Evolutionary conservation across 768 basidiomycete genomes (phyloP), one percentile per base, ranked within the genome.

Genomic region (Agaricus sinodeliciosus): DNA sequence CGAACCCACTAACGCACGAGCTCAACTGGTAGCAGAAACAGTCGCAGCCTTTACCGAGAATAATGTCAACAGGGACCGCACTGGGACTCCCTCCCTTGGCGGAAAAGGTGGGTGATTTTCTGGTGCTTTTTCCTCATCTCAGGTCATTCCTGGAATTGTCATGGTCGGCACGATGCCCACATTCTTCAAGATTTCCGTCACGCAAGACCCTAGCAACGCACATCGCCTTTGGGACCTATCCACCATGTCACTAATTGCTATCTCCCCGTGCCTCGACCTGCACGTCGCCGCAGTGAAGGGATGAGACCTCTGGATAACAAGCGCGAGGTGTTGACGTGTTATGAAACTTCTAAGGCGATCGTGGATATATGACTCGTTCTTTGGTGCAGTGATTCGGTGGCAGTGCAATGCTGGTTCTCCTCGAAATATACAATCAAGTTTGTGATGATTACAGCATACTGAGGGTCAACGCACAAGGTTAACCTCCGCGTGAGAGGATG

Each of bases 271-370:
- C 59, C 60, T 16, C 44, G 63, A 26, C 64, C 58, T 44, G 27
- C 43, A 57, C 57, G 54, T 31, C 58, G 58, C 43, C 56, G 48
- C 15, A 59, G 49, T 16, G 62, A 67, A 39, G 64, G 65, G 27
- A 68, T 70, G 67, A 57, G 59, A 44, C 66, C 64, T 7, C 52
- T 68, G 44, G 63, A 67, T 51, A 66, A 64, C 51, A 58, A 66
- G 35, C 52, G 36, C 9, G 43, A 37, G 42, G 62, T 69, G 9
- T 60, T 69, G 27, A 16, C 49, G 12, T 67, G 67, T 56, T 66
- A 55, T 50, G 68, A 69, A 58, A 63, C 66, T 9, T 68, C 68
- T 59, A 66, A 61, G 59, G 22, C 22, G 3, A 22, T 22, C 22
- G 22, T 22, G 22, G 22, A 3, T 22, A 22, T 22, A 22, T 22